A percentile compares a stretch with the other conserved stretches of the same genome.
These are phyloP conservation scores for Xylariaceae sp. DNA, from an alignment of 2,329 filamentous ascomycete species.

Conservation along the genomic window DNA sequence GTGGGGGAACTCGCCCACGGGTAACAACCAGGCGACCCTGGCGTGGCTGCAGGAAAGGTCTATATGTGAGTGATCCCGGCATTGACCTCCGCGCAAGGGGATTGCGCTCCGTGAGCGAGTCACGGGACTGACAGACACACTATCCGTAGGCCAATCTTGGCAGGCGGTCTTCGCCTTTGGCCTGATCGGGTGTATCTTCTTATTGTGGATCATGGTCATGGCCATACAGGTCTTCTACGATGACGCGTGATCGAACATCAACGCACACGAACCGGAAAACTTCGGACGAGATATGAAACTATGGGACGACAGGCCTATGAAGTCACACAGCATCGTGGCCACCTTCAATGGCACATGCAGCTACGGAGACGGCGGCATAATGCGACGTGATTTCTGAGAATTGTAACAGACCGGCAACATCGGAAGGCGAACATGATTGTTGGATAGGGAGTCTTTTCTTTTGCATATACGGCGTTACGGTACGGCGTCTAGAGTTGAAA, in stretches of 20 bases:
- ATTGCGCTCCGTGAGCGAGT: no score
- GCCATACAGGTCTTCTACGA: constrained; percentile 64
- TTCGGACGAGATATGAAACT: background rate
- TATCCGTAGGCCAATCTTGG: constrained; percentile 59
- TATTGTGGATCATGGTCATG: constrained; percentile 72
- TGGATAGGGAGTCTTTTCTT: no score
- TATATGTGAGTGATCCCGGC: constrained; percentile 55
- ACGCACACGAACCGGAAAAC: background rate
- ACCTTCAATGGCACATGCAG: background rate
- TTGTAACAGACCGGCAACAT: no score
- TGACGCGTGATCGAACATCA: constrained; percentile 9
- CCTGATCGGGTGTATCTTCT: constrained; percentile 60
- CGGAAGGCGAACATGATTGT: no score
- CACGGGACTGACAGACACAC: constrained; percentile 16
- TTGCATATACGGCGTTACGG: no score
- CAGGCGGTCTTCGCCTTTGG: constrained; percentile 66
- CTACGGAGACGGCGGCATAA: background rate
- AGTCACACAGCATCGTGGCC: background rate
- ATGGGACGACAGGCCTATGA: no score
- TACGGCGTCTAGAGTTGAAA: no score
- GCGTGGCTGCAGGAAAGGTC: constrained; percentile 66
- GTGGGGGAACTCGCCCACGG: constrained; percentile 52
- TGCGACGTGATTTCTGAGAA: no score
- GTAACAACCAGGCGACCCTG: constrained; percentile 57
- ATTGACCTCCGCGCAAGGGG: background rate